These are phyloP conservation scores for Monosporozyma unispora DNA, from an alignment of 805 yeast species.

Conservation along the genomic window DNA sequence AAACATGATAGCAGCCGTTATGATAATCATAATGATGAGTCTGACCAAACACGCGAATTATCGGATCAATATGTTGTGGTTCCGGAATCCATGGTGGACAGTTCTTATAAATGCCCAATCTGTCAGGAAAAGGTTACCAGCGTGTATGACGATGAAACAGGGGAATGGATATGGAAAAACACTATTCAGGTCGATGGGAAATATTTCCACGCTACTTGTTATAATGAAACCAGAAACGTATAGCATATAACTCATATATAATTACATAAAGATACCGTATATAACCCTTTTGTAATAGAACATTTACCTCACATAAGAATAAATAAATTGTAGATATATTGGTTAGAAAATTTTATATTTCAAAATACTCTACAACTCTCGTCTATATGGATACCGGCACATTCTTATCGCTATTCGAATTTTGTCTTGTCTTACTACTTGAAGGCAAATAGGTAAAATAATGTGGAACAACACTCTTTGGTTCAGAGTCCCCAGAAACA, in stretches of 20 bases:
- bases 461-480: neutral
- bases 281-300: no score
- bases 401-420: neutral
- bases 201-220: constrained; percentile 61
- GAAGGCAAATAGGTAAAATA: neutral
- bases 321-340: no score
- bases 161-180: constrained; percentile 77
- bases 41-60: constrained; percentile 18
- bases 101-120: constrained; percentile 52
- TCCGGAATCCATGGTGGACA: constrained; percentile 54
- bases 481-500: neutral
- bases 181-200: constrained; percentile 44
- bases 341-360: no score
- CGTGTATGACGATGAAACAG: constrained; percentile 62
- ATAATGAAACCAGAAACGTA: constrained; percentile 42
- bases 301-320: neutral
- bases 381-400: no score
- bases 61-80: constrained; percentile 48
- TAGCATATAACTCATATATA: neutral
- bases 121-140: constrained; percentile 59
- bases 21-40: neutral
- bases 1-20: neutral
- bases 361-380: no score
- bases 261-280: no score
- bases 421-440: neutral